These are phyloP conservation scores for Fusarium lyarnte DNA, from an alignment of 2,329 filamentous ascomycete genomes.

Conservation along the genomic window DNA sequence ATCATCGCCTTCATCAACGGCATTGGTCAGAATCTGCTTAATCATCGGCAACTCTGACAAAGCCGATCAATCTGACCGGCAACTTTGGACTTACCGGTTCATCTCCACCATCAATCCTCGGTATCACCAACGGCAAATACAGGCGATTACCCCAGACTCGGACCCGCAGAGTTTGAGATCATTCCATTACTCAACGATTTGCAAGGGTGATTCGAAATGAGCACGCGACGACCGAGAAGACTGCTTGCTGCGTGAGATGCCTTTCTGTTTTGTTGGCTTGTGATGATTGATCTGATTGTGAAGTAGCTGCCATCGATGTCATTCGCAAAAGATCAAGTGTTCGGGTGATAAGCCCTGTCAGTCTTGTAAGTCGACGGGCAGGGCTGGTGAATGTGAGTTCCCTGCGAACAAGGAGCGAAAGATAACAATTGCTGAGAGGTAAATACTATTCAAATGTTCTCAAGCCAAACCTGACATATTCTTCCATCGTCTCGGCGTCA, in stretches of 20 bases:
- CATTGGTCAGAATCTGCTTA: slow-evolving; percentile 12
- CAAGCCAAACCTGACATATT: neutral
- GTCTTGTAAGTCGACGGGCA: slow-evolving; percentile 51
- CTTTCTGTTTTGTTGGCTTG: neutral
- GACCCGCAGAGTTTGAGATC: slow-evolving; percentile 23
- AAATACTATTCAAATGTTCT: neutral
- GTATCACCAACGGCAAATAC: slow-evolving; percentile 11
- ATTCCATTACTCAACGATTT: slow-evolving; percentile 22
- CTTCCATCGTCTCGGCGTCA: accelerated
- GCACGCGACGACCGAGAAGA: slow-evolving; percentile 35
- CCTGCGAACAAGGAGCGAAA: slow-evolving; percentile 54
- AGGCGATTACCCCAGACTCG: slow-evolving; percentile 25
- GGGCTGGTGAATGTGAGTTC: slow-evolving; percentile 51
- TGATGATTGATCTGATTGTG: slow-evolving; percentile 2
- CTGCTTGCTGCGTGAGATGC: slow-evolving; percentile 41
- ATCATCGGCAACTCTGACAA: slow-evolving; percentile 16
- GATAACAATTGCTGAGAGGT: slow-evolving; percentile 44
- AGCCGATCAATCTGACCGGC: slow-evolving; percentile 14
- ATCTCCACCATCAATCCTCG: slow-evolving; percentile 14
- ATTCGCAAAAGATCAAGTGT: slow-evolving; percentile 58
- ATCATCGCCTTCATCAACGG: neutral
- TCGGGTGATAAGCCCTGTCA: slow-evolving; percentile 55
- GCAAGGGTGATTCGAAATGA: slow-evolving; percentile 18
- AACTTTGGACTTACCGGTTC: slow-evolving; percentile 11
- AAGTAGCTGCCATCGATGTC: slow-evolving; percentile 52